These are phyloP conservation scores for Paecilomyces fulvus DNA, from an alignment of 2,329 filamentous ascomycete genomes.

Conservation along the genomic window DNA sequence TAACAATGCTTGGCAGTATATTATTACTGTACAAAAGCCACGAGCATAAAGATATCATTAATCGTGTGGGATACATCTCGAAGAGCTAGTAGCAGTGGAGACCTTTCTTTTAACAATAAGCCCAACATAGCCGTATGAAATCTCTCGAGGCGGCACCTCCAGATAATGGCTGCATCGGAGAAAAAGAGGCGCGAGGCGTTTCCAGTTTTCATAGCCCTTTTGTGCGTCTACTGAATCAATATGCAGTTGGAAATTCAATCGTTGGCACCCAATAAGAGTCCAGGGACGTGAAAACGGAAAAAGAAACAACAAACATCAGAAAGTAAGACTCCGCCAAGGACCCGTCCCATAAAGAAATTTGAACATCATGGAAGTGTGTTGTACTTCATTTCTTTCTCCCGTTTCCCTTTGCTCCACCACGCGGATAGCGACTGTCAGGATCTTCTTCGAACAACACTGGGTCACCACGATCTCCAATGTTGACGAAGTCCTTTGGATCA, in stretches of 20 bases:
- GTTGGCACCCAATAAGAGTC: background rate
- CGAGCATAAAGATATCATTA: background rate
- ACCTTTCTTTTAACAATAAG: background rate
- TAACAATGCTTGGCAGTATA: background rate
- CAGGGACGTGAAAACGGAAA: background rate
- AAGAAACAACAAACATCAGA: background rate
- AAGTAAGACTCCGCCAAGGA: background rate
- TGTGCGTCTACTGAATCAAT: background rate
- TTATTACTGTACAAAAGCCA: background rate
- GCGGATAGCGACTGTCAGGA: conserved; percentile 29
- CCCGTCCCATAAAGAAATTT: background rate
- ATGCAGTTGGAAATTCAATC: background rate
- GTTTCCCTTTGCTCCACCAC: background rate
- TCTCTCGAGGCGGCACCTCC: background rate
- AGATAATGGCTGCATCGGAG: background rate
- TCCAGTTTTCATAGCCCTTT: background rate
- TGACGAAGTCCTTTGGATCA: conserved; percentile 67
- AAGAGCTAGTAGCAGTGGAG: background rate
- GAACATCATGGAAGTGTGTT: background rate
- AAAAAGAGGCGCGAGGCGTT: background rate
- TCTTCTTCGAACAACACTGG: conserved; percentile 66
- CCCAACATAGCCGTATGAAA: background rate
- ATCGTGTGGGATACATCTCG: background rate
- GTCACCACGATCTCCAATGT: conserved; percentile 79
- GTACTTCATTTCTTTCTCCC: background rate